Base-by-base conservation (phyloP, 192 early-diverging fungal species). In the Coemansia sp. region DNA sequence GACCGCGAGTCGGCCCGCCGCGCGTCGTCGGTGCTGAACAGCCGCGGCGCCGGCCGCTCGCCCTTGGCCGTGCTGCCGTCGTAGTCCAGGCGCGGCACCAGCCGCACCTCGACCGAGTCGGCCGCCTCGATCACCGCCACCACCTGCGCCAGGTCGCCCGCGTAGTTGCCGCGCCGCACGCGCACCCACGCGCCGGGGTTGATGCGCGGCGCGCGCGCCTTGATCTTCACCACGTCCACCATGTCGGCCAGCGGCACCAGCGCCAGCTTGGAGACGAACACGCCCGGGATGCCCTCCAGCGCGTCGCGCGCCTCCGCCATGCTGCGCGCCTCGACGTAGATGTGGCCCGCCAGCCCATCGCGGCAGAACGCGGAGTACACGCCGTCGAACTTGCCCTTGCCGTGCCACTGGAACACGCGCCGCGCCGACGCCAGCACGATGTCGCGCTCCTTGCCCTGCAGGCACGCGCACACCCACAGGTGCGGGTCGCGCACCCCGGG, bases 191-290 rank as follows among this genome's bases (percentile, higher is more conserved):
- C 73, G 13, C 90, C 90, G 11, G 59, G 81, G 58, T 88, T 89
- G 42, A 84, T 62, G 41, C 57, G 62, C n/a, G 67, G 18, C 45
- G 85, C 77, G 48, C 86, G 87, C 59, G 84, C 72, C 69, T 89
- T 88, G 64, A 96, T 88, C 37, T 83, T 88, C 39, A 99, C 86
- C 36, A 91, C 90, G 55, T 94, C 92, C 2, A 91, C 88, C 94
- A 96, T 96, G 59, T 99, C 94, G 20, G 88, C 84, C 48, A 97
- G 88, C 7, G 93, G 93, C 43, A 99, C 94, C 18, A 99, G 85
- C 35, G 83, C 88, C 42, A 95, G 64, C 45, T 84, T 86, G 55
- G 77, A 76, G 25, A 76, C 68, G 70, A 90, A 95, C 38, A 95
- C 85, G 59, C 92, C 88, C 59, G 85, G 85, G 33, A 97, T 85